phyloP scores from a whole-genome alignment of 2,329 filamentous ascomycete genomes.

The Cladophialophora bantiana region DNA sequence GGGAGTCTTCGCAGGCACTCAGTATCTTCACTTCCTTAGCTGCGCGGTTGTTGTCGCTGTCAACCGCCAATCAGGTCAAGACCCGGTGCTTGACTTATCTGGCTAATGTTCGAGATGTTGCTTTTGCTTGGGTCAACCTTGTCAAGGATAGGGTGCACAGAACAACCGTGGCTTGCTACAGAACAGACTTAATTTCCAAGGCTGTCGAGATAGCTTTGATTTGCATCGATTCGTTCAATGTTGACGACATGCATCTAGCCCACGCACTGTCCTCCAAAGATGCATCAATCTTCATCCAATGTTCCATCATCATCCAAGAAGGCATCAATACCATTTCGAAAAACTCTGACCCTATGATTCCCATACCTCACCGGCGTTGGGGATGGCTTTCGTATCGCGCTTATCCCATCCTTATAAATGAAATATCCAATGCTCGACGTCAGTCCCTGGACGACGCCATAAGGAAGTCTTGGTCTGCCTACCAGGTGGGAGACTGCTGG shows the following conservation, averaged over 20 bases:
- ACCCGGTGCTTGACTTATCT: slow-evolving; percentile 22
- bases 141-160: slow-evolving; percentile 44
- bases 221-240: slow-evolving; percentile 55
- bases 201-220: slow-evolving; percentile 52
- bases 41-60: slow-evolving; percentile 53
- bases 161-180: slow-evolving; percentile 42
- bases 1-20: slow-evolving; percentile 12
- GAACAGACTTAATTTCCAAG: slow-evolving; percentile 45
- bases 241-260: slow-evolving; percentile 46
- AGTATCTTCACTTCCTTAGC: slow-evolving; percentile 52
- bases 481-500: slow-evolving; percentile 9
- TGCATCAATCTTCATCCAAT: slow-evolving; percentile 48
- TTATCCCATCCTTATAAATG: slow-evolving; percentile 13
- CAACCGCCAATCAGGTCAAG: slow-evolving; percentile 33
- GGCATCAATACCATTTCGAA: slow-evolving; percentile 30
- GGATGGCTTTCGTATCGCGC: slow-evolving; percentile 22
- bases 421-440: slow-evolving; percentile 27
- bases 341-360: slow-evolving; percentile 24
- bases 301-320: slow-evolving; percentile 50
- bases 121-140: slow-evolving; percentile 51
- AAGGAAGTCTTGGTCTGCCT: slow-evolving; percentile 35
- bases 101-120: slow-evolving; percentile 38
- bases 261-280: slow-evolving; percentile 42
- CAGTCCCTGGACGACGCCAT: slow-evolving; percentile 37
- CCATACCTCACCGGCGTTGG: slow-evolving; percentile 18